These are phyloP conservation scores for Cercospora sp. DNA, from an alignment of 2,329 filamentous ascomycete species.

Conservation along the genomic window DNA sequence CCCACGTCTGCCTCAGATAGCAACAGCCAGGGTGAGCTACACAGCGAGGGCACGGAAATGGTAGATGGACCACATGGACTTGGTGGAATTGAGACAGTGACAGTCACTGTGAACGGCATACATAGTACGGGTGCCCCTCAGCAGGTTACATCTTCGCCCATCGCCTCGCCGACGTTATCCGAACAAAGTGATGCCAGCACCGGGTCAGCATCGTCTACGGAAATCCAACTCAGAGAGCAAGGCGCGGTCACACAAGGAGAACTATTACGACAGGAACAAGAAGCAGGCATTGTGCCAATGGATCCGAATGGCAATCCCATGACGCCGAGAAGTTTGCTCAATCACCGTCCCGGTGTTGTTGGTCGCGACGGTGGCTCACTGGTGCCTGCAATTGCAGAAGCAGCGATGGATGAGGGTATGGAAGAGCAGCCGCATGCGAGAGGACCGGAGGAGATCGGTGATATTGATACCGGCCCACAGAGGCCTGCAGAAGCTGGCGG, in stretches of 20 bases:
- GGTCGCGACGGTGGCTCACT: slow-evolving; percentile 30
- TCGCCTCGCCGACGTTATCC: slow-evolving; percentile 33
- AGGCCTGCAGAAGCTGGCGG: slow-evolving; percentile 15
- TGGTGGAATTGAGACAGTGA: slow-evolving; percentile 77
- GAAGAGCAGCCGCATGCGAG: slow-evolving; percentile 69
- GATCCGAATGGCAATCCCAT: slow-evolving; percentile 22
- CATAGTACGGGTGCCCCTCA: slow-evolving; percentile 27
- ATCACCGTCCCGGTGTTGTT: slow-evolving; percentile 27
- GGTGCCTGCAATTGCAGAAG: slow-evolving; percentile 28
- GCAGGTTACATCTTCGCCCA: slow-evolving; percentile 30
- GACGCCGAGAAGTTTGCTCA: slow-evolving; percentile 37
- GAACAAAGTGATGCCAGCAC: slow-evolving; percentile 41
- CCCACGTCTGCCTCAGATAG: slow-evolving; percentile 21
- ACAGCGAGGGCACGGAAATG: slow-evolving; percentile 74
- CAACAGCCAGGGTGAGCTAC: slow-evolving; percentile 53
- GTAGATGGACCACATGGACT: slow-evolving; percentile 79
- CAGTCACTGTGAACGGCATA: slow-evolving; percentile 69
- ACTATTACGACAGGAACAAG: slow-evolving; percentile 80
- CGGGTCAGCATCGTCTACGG: slow-evolving; percentile 36
- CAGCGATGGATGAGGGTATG: slow-evolving; percentile 39
- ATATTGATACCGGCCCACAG: slow-evolving; percentile 83
- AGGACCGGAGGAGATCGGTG: slow-evolving; percentile 80
- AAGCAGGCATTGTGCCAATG: slow-evolving; percentile 71
- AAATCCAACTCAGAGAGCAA: slow-evolving; percentile 40
- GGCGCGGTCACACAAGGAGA: slow-evolving; percentile 77